These are phyloP conservation scores for Arthrobotrys musiformis DNA, from an alignment of 2,329 filamentous ascomycete species.

Conservation along the genomic window DNA sequence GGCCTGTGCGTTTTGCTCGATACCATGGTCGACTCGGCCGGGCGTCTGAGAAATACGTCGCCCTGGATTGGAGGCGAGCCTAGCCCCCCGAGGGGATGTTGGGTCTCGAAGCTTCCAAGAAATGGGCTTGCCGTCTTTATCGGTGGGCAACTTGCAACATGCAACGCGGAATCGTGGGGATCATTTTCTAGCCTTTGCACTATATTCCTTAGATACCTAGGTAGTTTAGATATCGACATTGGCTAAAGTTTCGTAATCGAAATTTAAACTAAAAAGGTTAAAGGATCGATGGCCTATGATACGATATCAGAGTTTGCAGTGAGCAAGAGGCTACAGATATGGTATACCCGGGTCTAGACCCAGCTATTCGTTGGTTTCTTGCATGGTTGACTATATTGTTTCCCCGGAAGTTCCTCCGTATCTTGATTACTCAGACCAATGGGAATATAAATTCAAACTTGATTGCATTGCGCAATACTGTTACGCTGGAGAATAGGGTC, in stretches of 20 bases:
- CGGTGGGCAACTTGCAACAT: constrained; percentile 12
- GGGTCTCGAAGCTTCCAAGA: constrained; percentile 19
- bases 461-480: neutral
- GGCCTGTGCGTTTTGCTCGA: constrained; percentile 12
- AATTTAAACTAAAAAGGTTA: too few relatives aligned
- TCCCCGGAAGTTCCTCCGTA: neutral
- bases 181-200: neutral
- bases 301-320: neutral
- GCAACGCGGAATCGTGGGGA: neutral
- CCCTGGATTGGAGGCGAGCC: neutral
- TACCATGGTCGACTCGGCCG: neutral
- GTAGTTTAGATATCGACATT: too few relatives aligned
- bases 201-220: too few relatives aligned
- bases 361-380: neutral
- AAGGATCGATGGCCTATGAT: too few relatives aligned
- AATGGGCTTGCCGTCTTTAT: neutral
- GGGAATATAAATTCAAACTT: neutral
- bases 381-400: neutral
- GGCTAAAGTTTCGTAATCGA: neutral
- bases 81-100: constrained; percentile 8
- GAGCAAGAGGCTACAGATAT: neutral
- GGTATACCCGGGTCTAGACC: neutral
- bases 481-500: neutral
- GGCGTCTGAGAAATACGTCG: constrained; percentile 7
- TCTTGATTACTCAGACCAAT: neutral